phyloP scores from a whole-genome alignment of 345 rosid species.

The Salix brachista region DNA sequence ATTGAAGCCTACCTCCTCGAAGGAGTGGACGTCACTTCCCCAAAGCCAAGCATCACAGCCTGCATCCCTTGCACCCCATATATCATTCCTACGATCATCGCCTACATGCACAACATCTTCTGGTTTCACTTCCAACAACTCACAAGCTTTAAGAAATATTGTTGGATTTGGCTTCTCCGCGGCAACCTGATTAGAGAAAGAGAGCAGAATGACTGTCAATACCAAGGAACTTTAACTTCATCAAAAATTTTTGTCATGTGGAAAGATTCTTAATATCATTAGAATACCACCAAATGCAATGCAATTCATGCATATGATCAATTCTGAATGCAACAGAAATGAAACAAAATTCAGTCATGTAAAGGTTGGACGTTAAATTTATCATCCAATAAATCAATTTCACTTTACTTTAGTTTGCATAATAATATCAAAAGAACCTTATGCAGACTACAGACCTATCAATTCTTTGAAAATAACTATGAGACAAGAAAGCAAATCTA shows the following conservation, averaged over 20 bases:
- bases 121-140: constrained; percentile 71
- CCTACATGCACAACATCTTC: constrained; percentile 97
- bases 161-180: constrained; percentile 98
- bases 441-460: not conserved
- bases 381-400: not conserved
- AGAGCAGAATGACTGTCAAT: constrained; percentile 3
- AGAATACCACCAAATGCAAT: not conserved
- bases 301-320: not conserved
- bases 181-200: constrained; percentile 51
- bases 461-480: not conserved
- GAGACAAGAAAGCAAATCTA: not conserved
- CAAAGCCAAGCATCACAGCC: constrained; percentile 99
- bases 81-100: constrained; percentile 94
- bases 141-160: constrained; percentile 92
- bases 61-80: constrained; percentile 99
- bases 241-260: not conserved
- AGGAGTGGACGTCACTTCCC: constrained; percentile 92
- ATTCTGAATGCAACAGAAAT: not conserved
- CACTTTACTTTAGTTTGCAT: not conserved
- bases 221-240: not conserved
- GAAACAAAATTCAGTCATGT: not conserved
- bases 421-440: not conserved
- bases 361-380: not conserved
- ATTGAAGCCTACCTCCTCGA: constrained; percentile 56
- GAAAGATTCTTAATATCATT: not conserved